A percentile compares a stretch with the other conserved stretches of the same genome.
Evolutionary conservation across 495 filamentous ascomycete genomes (phyloP).

Genomic region (Aspergillus haitiensis): DNA sequence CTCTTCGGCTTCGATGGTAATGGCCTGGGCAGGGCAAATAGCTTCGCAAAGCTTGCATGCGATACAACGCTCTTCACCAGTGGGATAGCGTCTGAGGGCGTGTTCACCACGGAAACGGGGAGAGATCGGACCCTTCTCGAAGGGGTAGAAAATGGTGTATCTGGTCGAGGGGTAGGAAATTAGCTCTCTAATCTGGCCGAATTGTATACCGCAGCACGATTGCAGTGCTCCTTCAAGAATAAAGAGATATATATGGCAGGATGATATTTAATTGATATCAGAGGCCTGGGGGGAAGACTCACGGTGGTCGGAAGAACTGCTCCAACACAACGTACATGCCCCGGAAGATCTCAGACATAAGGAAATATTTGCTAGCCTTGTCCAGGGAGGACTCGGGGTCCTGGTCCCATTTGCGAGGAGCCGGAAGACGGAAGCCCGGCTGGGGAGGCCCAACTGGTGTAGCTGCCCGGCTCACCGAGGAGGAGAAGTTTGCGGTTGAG

Average conservation of each 20-base stretch:
- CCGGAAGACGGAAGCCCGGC: constrained; percentile 70
- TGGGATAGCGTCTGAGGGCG: constrained; percentile 90
- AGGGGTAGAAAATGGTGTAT: constrained; percentile 98
- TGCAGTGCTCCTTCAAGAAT: too few species aligned
- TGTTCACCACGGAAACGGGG: constrained; percentile 97
- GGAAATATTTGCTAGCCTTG: constrained; percentile 86
- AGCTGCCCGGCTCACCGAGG: constrained; percentile 59
- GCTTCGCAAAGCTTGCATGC: constrained; percentile 99
- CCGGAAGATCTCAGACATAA: constrained; percentile 89
- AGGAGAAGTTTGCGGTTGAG: constrained; percentile 61
- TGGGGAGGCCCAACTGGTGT: constrained; percentile 76
- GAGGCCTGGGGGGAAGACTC: constrained; percentile 45
- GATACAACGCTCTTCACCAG: constrained; percentile 97
- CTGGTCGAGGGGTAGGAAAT: constrained; percentile 40
- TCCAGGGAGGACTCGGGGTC: constrained; percentile 69
- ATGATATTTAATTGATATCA: constrained; percentile 6
- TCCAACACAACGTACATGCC: constrained; percentile 98
- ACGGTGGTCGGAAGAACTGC: constrained; percentile 98
- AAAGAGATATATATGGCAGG: neutral
- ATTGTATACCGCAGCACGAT: too few species aligned
- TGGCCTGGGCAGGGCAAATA: constrained; percentile 93
- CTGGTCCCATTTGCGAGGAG: constrained; percentile 68
- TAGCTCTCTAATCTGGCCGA: too few species aligned
- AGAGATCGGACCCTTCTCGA: constrained; percentile 98
- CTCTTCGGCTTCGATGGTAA: constrained; percentile 98